Conservation (phyloP, 1,284 basidiomycete genomes). For the Albatrellus sp. region DNA sequence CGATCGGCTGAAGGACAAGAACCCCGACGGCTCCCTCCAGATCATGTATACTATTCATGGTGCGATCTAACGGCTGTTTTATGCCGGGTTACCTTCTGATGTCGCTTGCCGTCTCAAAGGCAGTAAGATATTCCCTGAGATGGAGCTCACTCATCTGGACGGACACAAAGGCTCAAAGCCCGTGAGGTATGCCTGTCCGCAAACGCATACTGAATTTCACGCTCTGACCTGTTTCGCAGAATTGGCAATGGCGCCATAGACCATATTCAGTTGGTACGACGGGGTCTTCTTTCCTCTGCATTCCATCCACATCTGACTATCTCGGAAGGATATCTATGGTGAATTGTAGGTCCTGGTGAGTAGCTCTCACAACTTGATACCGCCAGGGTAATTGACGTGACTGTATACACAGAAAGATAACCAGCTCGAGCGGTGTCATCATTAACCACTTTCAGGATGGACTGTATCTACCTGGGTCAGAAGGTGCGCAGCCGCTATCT, state of each 20-base stretch:
- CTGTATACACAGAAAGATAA: not conserved
- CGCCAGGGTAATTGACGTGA: not conserved
- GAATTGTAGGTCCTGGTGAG: constrained; percentile 43
- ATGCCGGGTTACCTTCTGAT: not conserved
- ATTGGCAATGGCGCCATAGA: constrained; percentile 87
- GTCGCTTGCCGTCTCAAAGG: constrained; percentile 24
- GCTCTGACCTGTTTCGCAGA: constrained; percentile 20
- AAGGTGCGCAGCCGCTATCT: constrained; percentile 38
- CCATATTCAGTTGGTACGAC: constrained; percentile 67
- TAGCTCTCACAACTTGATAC: not conserved
- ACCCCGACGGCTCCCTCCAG: constrained; percentile 79
- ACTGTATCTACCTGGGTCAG: constrained; percentile 89
- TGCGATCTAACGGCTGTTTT: constrained; percentile 14
- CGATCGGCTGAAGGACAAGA: constrained; percentile 67
- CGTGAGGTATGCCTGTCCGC: constrained; percentile 32
- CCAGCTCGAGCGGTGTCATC: not conserved
- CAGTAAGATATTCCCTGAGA: constrained; percentile 74
- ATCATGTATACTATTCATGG: constrained; percentile 88
- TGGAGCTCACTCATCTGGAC: constrained; percentile 72
- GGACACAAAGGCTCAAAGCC: constrained; percentile 79
- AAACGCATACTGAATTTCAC: not conserved
- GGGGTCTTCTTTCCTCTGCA: not conserved
- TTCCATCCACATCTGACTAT: not conserved
- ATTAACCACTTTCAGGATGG: constrained; percentile 42
- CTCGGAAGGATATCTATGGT: constrained; percentile 78